These are phyloP conservation scores for Chalara sp. DNA, from an alignment of 2,329 filamentous ascomycete genomes.

Conservation along the genomic window DNA sequence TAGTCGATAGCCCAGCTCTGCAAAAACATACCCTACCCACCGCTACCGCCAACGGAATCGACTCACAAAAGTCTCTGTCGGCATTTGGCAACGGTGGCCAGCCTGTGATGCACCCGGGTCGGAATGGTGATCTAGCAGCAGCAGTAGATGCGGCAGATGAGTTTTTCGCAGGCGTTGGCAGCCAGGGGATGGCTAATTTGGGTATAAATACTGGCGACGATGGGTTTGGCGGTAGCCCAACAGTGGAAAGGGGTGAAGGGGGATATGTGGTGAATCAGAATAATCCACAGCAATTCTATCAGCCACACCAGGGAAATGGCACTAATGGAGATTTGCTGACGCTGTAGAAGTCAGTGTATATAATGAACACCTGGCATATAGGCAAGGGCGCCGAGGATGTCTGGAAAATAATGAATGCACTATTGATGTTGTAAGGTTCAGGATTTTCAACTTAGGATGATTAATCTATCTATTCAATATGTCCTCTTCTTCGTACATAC, in stretches of 20 bases:
- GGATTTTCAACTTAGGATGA: too few species aligned
- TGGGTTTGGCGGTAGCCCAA: constrained; percentile 49
- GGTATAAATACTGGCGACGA: constrained; percentile 53
- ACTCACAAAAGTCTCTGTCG: constrained; percentile 54
- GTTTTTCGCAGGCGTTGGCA: constrained; percentile 78
- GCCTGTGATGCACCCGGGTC: constrained; percentile 5
- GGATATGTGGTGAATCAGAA: constrained; percentile 77
- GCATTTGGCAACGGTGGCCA: constrained; percentile 44
- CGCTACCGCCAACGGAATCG: constrained; percentile 40
- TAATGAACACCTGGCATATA: background rate
- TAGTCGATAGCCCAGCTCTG: constrained; percentile 78
- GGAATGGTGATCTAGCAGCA: constrained; percentile 49
- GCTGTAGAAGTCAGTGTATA: constrained; percentile 36
- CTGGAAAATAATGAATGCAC: background rate
- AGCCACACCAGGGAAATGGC: constrained; percentile 56
- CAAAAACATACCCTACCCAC: constrained; percentile 62
- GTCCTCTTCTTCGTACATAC: too few species aligned
- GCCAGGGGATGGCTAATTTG: constrained; percentile 67
- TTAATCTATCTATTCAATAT: too few species aligned
- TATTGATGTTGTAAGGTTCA: too few species aligned
- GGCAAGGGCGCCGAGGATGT: too few species aligned
- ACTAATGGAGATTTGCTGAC: constrained; percentile 67
- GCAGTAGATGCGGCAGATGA: constrained; percentile 81
- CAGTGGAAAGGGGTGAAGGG: constrained; percentile 41
- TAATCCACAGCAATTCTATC: constrained; percentile 67